phyloP scores from a whole-genome alignment of 1,139 yeast species.

The Kodamaea sp. region DNA sequence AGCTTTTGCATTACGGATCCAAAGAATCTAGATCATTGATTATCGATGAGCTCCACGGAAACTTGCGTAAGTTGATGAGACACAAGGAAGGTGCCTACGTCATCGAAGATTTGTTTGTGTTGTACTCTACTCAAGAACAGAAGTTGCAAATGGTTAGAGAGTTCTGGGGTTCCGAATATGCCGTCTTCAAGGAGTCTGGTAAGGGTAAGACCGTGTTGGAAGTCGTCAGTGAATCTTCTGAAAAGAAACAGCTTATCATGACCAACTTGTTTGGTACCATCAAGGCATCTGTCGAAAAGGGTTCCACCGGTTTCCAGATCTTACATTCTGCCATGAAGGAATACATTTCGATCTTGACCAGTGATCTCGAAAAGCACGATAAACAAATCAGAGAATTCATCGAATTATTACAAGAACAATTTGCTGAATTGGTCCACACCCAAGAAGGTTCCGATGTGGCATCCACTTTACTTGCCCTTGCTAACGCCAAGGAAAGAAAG shows the following conservation, averaged over 20 bases:
- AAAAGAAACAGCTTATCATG: conserved; percentile 76
- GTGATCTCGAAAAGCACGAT: conserved; percentile 45
- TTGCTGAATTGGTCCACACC: conserved; percentile 94
- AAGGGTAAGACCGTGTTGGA: conserved; percentile 64
- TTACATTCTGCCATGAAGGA: conserved; percentile 96
- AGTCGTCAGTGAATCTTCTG: conserved; percentile 69
- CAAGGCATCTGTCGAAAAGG: conserved; percentile 89
- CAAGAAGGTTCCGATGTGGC: conserved; percentile 94
- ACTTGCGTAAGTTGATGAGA: conserved; percentile 87
- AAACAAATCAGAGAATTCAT: conserved; percentile 77
- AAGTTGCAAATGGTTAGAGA: conserved; percentile 90
- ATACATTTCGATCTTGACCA: conserved; percentile 68
- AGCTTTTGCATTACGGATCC: conserved; percentile 88
- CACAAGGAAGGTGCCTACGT: conserved; percentile 99
- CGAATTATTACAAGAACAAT: conserved; percentile 81
- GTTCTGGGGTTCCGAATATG: conserved; percentile 97
- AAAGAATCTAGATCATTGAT: conserved; percentile 75
- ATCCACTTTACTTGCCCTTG: conserved; percentile 71
- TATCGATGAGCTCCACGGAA: conserved; percentile 85
- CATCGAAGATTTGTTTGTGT: conserved; percentile 87
- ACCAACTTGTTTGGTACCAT: conserved; percentile 80
- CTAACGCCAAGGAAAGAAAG: conserved; percentile 93
- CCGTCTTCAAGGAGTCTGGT: conserved; percentile 81
- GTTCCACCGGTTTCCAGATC: conserved; percentile 94
- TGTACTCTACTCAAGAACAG: conserved; percentile 83